Base-by-base conservation (phyloP, 108 stramenopile species). In the Parietichytrium sp. region DNA sequence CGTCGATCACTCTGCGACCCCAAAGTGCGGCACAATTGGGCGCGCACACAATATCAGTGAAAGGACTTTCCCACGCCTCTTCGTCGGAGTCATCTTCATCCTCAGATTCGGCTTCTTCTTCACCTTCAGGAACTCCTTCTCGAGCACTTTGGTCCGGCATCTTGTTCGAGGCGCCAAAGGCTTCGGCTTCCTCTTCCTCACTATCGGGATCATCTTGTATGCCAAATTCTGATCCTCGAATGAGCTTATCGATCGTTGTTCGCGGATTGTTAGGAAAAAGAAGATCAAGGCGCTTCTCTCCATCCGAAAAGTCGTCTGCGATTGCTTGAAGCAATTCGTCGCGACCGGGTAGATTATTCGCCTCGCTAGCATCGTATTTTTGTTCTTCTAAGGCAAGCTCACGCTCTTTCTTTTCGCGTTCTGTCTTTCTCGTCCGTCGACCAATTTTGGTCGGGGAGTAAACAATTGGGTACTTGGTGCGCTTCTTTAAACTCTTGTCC, bases 1-100 rank as follows among this genome's bases (percentile, higher is more conserved):
- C 89, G 10, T 88, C 80, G 15, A 50, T 54, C 4, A 90, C 80
- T 15, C 88, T 86, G 8, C 89, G 51, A 7, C 91, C 91, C 91
- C 91, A 92, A 3, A 92, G 86, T 38, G 86, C 84, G 3, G 84
- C 83, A 7, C 89, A 89, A 79, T 89, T 91, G 29, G 53, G 53
- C 26, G 84, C 86, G 10, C 83, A 85, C 27, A 25, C 20, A 30
- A 77, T 12, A 10, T 52, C 84, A 30, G 49, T 4, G 33, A 82
- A 87, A n/a, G 61, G 61, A 25, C 61, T 72, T 42, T 72, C 45
- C 23, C 45, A 72, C 42, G 61, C 25, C n/a, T 72, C 55, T 38
- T 27, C 54, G 18, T 55, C 1, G 20, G 49, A 54, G 51, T 23
- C 25, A 48, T 82, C 15, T 15, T 61, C 72, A 72, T 84, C 18